phyloP scores from a whole-genome alignment of 2,329 filamentous ascomycete genomes.

The Geosmithia putterillii region DNA sequence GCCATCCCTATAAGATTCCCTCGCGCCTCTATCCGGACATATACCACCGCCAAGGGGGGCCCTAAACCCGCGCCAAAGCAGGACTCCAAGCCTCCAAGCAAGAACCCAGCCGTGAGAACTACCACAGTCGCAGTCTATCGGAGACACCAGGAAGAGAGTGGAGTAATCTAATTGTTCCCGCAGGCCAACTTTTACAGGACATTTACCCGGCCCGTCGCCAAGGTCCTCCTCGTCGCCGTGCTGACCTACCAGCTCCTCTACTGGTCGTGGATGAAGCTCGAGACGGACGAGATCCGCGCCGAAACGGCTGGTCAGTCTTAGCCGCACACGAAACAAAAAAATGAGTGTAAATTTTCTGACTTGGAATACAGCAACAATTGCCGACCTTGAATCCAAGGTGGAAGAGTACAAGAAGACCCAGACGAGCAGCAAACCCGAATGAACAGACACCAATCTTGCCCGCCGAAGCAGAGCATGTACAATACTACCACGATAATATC shows the following conservation, averaged over 20 bases:
- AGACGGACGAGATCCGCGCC: slow-evolving; percentile 54
- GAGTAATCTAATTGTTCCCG: background rate
- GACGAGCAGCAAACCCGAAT: background rate
- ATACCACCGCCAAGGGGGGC: too few species aligned
- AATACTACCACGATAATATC: too few species aligned
- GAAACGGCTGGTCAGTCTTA: slow-evolving; percentile 39
- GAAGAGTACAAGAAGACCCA: slow-evolving; percentile 15
- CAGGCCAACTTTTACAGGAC: slow-evolving; percentile 61
- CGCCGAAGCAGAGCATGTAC: too few species aligned
- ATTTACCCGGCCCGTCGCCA: slow-evolving; percentile 61
- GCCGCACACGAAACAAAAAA: background rate
- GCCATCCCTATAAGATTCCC: background rate
- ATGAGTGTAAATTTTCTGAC: slow-evolving; percentile 5
- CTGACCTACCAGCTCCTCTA: slow-evolving; percentile 71
- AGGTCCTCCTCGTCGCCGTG: slow-evolving; percentile 62
- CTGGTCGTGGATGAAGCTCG: slow-evolving; percentile 62
- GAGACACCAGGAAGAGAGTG: background rate
- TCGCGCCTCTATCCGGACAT: background rate
- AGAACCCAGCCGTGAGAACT: background rate
- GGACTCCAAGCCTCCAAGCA: slow-evolving; percentile 1
- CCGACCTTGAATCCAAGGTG: slow-evolving; percentile 23
- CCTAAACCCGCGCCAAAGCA: background rate
- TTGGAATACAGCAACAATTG: slow-evolving; percentile 15
- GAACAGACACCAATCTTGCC: too few species aligned
- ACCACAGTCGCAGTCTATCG: too few species aligned